Conservation (phyloP, 2,329 filamentous ascomycete genomes). For the Penicillium polonicum region DNA sequence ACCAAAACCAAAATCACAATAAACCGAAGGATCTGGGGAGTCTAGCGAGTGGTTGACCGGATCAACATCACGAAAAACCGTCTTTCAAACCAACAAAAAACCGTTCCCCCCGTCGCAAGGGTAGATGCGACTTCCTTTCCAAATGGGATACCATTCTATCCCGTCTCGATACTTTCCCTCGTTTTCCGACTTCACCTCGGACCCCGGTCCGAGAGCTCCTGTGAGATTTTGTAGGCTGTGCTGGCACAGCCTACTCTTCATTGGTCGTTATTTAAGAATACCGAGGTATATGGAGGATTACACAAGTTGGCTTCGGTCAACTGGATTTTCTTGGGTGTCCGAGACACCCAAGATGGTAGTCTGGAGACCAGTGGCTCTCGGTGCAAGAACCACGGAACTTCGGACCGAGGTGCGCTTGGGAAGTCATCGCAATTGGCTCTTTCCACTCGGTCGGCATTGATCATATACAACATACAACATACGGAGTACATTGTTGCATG, state of each 20-base stretch:
- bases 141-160: neutral
- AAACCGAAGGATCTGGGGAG: neutral
- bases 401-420: neutral
- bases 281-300: neutral
- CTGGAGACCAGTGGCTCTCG: neutral
- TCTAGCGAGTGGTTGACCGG: neutral
- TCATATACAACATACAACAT: neutral
- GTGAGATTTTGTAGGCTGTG: neutral
- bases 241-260: neutral
- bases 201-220: neutral
- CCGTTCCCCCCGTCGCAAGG: neutral
- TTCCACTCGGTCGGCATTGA: neutral
- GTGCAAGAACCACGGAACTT: neutral
- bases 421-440: neutral
- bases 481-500: neutral
- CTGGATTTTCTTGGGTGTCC: neutral
- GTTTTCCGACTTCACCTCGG: neutral
- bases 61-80: constrained; percentile 1
- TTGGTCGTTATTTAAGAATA: neutral
- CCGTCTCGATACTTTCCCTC: neutral
- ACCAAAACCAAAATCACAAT: neutral
- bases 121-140: neutral
- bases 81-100: neutral
- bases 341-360: neutral
- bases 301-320: neutral